Evolutionary conservation across 495 filamentous ascomycete genomes (phyloP), one percentile per base, ranked within the genome.

Genomic region (Penicillium cosmopolitanum): DNA sequence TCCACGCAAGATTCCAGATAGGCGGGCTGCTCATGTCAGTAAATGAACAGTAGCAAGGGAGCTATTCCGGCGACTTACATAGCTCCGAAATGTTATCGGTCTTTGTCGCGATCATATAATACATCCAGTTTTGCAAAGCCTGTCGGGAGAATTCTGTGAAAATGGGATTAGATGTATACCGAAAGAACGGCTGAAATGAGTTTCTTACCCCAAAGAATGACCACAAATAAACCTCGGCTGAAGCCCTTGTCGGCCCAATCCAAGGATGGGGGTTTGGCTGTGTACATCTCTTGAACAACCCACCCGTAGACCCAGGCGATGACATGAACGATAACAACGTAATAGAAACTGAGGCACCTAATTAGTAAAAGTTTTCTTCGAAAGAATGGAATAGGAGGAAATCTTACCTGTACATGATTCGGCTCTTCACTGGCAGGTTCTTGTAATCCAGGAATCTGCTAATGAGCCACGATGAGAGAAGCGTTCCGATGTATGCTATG

Each of bases 41-140:
- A 51, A 53, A 4, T 61, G 28, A 9, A 54, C 47, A 43, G 59
- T 58, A 0, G 28, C 43, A 21, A 65, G 56, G 36, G 60, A 0
- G 51, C 42, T 5, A 62, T 33, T 16, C 51, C 42, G 42, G 58
- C 51, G 16, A 73, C 78, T n/a, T 72, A 73, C 71, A 68, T 1
- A 86, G 77, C 56, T 87, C 82, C n/a, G 78, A 77, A 12, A 84
- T 79, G 28, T 76, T 79, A 21, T 82, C 72, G 0, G 85, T 84
- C 57, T 86, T 69, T 23, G 86, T 82, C 2, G 77, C 73, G 38
- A 88, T 79, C 51, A 87, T 72, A 63, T 87, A 88, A 70, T 87
- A 86, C 8, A 83, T 63, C 73, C 74, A 81, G 56, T 80, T 82
- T 56, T 82, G 79, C 31, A 77, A 59, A 1, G 75, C 66, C 60